Conservation (phyloP, 768 basidiomycete genomes). For the Paxillus ammoniavirescens region DNA sequence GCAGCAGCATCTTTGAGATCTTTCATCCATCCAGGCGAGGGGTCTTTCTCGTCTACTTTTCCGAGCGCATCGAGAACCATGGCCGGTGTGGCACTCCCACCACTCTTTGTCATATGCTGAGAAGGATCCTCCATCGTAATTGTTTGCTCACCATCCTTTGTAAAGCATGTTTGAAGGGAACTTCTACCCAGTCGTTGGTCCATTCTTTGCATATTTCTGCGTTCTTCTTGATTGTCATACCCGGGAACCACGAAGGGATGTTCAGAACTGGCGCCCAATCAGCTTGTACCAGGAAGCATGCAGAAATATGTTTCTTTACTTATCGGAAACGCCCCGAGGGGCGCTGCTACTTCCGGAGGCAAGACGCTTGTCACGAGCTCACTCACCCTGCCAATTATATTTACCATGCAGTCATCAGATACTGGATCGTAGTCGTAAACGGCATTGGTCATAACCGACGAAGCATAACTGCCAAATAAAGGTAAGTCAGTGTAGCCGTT, state of each 20-base stretch:
- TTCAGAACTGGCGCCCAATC: conserved; percentile 9
- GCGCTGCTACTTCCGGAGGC: conserved; percentile 10
- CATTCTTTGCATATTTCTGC: conserved; percentile 4
- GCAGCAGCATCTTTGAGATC: conserved; percentile 16
- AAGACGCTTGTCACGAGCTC: neutral
- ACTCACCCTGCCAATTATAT: conserved; percentile 9
- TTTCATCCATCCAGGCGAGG: neutral
- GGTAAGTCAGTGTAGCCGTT: neutral
- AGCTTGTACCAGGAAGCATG: neutral
- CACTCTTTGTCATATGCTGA: neutral
- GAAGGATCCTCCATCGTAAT: neutral
- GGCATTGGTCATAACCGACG: conserved; percentile 27
- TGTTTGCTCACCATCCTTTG: conserved; percentile 21
- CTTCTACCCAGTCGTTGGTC: conserved; percentile 14
- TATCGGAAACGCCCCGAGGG: conserved; percentile 14
- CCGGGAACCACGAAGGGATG: conserved; percentile 19
- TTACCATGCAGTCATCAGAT: conserved; percentile 12
- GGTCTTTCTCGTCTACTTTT: neutral
- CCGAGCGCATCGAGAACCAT: conserved; percentile 18
- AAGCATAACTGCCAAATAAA: conserved; percentile 5
- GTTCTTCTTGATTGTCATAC: conserved; percentile 15
- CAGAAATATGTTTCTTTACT: neutral
- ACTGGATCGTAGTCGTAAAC: conserved; percentile 18
- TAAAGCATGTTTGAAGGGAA: conserved; percentile 29
- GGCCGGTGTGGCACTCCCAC: conserved; percentile 9